Conservation (phyloP, 2,329 filamentous ascomycete species). For the Aspergillus sp. region DNA sequence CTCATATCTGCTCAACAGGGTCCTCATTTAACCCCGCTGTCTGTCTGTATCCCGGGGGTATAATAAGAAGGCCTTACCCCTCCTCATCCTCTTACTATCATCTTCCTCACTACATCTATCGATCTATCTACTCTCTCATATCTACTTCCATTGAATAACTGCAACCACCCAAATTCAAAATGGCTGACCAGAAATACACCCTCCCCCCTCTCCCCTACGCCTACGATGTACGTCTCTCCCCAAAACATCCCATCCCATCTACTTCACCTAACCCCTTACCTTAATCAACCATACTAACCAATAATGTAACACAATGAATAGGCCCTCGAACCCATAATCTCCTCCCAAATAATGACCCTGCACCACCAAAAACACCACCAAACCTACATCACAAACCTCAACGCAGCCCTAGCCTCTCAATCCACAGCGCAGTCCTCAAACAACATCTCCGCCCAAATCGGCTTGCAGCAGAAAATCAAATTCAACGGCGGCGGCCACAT, state of each 20-base stretch:
- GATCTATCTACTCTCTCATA: background rate
- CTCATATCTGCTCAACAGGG: slow-evolving; percentile 2
- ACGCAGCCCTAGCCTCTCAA: slow-evolving; percentile 70
- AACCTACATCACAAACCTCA: slow-evolving; percentile 87
- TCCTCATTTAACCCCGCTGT: background rate
- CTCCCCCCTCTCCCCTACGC: slow-evolving; percentile 68
- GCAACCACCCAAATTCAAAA: slow-evolving; percentile 13
- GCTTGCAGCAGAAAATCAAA: slow-evolving; percentile 69
- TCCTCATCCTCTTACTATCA: background rate
- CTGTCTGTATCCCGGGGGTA: background rate
- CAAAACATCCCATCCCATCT: background rate
- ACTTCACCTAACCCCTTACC: too few species aligned
- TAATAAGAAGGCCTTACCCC: background rate
- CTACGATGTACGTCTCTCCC: slow-evolving; percentile 60
- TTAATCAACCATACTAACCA: background rate
- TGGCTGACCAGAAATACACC: slow-evolving; percentile 47
- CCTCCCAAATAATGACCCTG: slow-evolving; percentile 88
- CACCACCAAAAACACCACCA: slow-evolving; percentile 94
- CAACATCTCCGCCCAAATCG: slow-evolving; percentile 64
- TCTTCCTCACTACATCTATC: background rate
- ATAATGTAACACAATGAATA: background rate
- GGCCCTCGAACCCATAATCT: slow-evolving; percentile 79
- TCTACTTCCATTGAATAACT: background rate
- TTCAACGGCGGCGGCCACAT: slow-evolving; percentile 93
- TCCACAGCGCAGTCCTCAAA: slow-evolving; percentile 54